A percentile compares a stretch with the other conserved stretches of the same genome.
Conservation (phyloP, 345 rosid genomes). For the Murraya paniculata region DNA sequence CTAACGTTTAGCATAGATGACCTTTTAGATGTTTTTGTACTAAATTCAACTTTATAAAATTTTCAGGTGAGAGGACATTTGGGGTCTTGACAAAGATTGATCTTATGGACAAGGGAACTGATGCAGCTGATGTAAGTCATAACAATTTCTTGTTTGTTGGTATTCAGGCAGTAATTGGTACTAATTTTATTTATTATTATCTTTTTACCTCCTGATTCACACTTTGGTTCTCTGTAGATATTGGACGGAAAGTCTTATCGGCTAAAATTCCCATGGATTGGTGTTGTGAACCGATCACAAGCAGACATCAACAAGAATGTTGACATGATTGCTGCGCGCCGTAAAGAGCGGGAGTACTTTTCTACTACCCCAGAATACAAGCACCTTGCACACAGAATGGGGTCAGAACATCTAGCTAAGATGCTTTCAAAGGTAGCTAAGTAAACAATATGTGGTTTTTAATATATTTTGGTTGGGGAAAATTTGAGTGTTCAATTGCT, state of each 20-base stretch:
- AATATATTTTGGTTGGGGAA: not conserved
- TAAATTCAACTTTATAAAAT: conserved; percentile 10
- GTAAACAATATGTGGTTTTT: not conserved
- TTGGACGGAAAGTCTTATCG: conserved; percentile 88
- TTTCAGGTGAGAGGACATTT: conserved; percentile 89
- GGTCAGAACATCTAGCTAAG: conserved; percentile 95
- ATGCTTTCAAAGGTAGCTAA: conserved; percentile 81
- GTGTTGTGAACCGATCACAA: conserved; percentile 99
- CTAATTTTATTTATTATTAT: not conserved
- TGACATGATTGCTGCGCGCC: conserved; percentile 98
- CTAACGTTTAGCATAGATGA: not conserved
- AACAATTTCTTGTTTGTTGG: conserved; percentile 11
- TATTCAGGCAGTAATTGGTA: not conserved
- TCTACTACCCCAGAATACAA: conserved; percentile 80
- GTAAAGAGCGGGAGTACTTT: conserved; percentile 94
- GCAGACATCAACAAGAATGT: conserved; percentile 96
- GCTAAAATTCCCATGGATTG: conserved; percentile 96
- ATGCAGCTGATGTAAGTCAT: conserved; percentile 91
- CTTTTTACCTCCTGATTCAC: not conserved
- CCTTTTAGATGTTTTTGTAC: not conserved
- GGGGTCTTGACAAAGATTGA: conserved; percentile 99
- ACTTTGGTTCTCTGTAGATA: conserved; percentile 46
- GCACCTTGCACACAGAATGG: conserved; percentile 97
- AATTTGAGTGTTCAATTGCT: not conserved
- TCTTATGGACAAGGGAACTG: conserved; percentile 99